Conservation (phyloP, 108 stramenopile species). For the Aurantiochytrium sp. region DNA sequence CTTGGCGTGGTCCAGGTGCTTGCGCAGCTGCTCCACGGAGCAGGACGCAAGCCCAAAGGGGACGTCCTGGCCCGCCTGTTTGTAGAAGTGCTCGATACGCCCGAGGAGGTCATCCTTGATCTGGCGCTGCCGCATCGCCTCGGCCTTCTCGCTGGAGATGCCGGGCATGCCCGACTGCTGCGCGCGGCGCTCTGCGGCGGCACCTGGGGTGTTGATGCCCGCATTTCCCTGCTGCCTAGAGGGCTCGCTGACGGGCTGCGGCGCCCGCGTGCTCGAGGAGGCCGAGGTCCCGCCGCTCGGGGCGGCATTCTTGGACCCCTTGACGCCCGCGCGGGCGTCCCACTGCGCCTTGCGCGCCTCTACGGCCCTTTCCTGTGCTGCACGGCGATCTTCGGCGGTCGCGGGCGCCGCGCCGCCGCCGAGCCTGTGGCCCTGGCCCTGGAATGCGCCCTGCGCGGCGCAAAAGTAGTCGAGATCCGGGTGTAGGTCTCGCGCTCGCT, state of each 20-base stretch:
- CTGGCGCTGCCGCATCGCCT: slow-evolving; percentile 17
- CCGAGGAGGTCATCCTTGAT: slow-evolving; percentile 16
- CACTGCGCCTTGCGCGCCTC: background rate
- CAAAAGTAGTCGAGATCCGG: no score
- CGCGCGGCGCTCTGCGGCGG: background rate
- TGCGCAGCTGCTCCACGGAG: background rate
- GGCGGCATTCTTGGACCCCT: no score
- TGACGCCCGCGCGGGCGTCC: background rate
- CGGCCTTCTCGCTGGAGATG: background rate
- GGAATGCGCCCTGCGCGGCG: background rate
- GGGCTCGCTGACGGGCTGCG: no score
- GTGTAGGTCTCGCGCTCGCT: background rate
- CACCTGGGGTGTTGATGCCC: no score
- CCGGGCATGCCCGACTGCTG: slow-evolving; percentile 1
- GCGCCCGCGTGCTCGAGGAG: no score
- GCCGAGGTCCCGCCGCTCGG: no score
- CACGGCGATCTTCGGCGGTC: background rate
- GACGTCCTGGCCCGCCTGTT: background rate
- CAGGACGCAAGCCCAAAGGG: background rate
- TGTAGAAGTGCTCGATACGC: background rate
- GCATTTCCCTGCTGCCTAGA: no score
- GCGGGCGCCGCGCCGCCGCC: background rate
- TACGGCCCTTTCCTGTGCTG: background rate
- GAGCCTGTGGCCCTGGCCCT: background rate
- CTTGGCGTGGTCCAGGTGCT: slow-evolving; percentile 11